Conservation (phyloP, 768 basidiomycete genomes). For the Myochromella boudieri region DNA sequence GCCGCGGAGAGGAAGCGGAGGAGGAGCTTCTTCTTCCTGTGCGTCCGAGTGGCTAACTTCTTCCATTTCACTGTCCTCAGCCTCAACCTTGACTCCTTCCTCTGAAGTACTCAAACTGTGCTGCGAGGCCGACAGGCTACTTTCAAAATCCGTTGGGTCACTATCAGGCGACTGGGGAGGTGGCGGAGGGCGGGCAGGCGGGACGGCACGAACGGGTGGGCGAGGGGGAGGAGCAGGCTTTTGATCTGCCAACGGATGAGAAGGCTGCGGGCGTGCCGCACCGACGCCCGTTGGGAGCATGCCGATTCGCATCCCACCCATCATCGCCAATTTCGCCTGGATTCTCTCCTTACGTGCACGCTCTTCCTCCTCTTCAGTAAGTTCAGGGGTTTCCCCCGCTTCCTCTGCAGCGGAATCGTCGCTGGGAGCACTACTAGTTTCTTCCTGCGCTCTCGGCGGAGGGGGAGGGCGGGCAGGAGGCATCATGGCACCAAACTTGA, state of each 20-base stretch:
- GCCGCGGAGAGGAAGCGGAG: slow-evolving; percentile 54
- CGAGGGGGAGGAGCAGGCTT: slow-evolving; percentile 18
- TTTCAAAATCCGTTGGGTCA: slow-evolving; percentile 43
- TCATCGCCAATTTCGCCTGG: slow-evolving; percentile 49
- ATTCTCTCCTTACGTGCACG: slow-evolving; percentile 54
- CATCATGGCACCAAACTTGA: slow-evolving; percentile 66
- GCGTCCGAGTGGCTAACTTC: slow-evolving; percentile 62
- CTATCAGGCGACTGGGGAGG: slow-evolving; percentile 31
- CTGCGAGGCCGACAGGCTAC: slow-evolving; percentile 23
- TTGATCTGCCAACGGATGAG: slow-evolving; percentile 20
- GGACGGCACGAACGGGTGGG: slow-evolving; percentile 15
- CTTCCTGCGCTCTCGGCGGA: slow-evolving; percentile 26
- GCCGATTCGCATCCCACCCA: slow-evolving; percentile 61
- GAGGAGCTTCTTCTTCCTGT: slow-evolving; percentile 41
- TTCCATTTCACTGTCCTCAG: slow-evolving; percentile 73
- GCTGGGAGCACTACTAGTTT: slow-evolving; percentile 13
- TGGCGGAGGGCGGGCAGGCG: slow-evolving; percentile 23
- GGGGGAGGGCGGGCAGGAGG: slow-evolving; percentile 37
- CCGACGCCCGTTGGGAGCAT: slow-evolving; percentile 47
- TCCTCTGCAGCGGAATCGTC: slow-evolving; percentile 24
- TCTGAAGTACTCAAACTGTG: slow-evolving; percentile 45
- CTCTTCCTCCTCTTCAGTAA: slow-evolving; percentile 65
- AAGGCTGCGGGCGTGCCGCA: slow-evolving; percentile 29
- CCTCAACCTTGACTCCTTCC: slow-evolving; percentile 64
- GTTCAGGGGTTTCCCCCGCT: too few species aligned